These are phyloP conservation scores for Protomyces pachydermus DNA, from an alignment of 1,139 yeast genomes.

Conservation along the genomic window DNA sequence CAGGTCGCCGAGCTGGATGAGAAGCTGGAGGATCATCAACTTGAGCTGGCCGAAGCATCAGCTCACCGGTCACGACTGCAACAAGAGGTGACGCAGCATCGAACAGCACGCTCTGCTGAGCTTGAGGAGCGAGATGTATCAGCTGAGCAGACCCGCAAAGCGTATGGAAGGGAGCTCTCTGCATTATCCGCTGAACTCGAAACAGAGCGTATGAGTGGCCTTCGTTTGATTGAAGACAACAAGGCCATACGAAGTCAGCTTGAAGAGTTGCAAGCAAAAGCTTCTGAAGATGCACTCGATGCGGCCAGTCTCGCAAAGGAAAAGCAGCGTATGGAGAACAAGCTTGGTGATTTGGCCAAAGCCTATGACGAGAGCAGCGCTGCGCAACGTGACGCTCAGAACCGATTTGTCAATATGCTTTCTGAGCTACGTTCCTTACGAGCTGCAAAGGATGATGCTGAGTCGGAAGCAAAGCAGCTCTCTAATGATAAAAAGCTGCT, in stretches of 20 bases:
- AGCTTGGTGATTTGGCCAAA: constrained; percentile 48
- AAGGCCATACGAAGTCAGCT: constrained; percentile 16
- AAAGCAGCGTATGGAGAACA: constrained; percentile 50
- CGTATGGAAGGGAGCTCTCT: constrained; percentile 26
- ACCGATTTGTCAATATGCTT: constrained; percentile 38
- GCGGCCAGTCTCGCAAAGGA: constrained; percentile 41
- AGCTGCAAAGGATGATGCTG: constrained; percentile 32
- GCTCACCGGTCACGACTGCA: constrained; percentile 45
- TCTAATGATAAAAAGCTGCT: constrained; percentile 40
- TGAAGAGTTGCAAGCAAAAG: constrained; percentile 24
- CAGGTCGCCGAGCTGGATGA: constrained; percentile 55
- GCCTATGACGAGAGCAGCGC: constrained; percentile 47
- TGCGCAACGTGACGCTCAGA: constrained; percentile 42
- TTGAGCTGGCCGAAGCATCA: constrained; percentile 52
- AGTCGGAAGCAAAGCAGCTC: constrained; percentile 41
- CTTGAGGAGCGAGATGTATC: constrained; percentile 24
- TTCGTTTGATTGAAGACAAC: constrained; percentile 24
- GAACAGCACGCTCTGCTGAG: constrained; percentile 14
- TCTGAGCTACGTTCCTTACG: constrained; percentile 39
- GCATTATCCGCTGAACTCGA: constrained; percentile 26
- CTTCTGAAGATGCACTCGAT: constrained; percentile 22
- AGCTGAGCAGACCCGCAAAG: constrained; percentile 28
- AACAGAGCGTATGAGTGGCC: constrained; percentile 21
- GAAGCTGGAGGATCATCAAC: constrained; percentile 53
- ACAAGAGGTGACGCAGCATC: constrained; percentile 47